These are phyloP conservation scores for Diospyros kaki DNA, from an alignment of 148 eudicot species.

Conservation along the genomic window DNA sequence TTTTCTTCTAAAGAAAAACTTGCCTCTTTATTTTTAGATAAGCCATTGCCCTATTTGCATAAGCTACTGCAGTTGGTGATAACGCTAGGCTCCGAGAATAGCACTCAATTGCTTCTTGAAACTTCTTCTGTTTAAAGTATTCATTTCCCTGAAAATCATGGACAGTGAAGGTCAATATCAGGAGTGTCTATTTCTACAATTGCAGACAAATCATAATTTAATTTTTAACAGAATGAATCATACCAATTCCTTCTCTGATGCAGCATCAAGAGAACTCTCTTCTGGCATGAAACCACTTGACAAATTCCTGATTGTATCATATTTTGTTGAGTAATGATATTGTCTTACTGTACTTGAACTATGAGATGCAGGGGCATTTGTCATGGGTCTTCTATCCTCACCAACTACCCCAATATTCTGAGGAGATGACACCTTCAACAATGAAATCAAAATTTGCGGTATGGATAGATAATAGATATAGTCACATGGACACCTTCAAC, in stretches of 20 bases:
- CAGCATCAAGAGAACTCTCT: slow-evolving; percentile 65
- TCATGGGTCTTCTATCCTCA: slow-evolving; percentile 24
- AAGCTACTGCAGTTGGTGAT: slow-evolving; percentile 91
- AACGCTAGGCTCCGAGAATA: slow-evolving; percentile 92
- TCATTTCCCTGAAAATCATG: slow-evolving; percentile 74
- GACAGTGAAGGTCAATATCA: slow-evolving; percentile 2
- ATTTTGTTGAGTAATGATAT: slow-evolving; percentile 33
- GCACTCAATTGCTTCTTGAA: slow-evolving; percentile 87
- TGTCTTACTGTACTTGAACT: slow-evolving; percentile 19
- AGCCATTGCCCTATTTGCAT: slow-evolving; percentile 98
- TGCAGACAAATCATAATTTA: background rate
- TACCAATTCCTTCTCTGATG: slow-evolving; percentile 94
- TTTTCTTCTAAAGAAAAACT: slow-evolving; percentile 14
- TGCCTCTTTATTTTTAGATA: slow-evolving; percentile 81
- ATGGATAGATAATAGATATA: background rate
- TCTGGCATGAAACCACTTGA: slow-evolving; percentile 42
- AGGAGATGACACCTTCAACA: slow-evolving; percentile 10
- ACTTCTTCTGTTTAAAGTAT: slow-evolving; percentile 85
- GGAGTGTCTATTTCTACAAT: background rate
- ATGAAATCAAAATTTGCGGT: slow-evolving; percentile 3
- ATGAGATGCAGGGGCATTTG: slow-evolving; percentile 16
- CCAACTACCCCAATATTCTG: slow-evolving; percentile 28
- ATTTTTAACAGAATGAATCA: background rate
- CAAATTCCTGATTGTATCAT: slow-evolving; percentile 42
- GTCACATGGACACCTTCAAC: no score